Evolutionary conservation across 768 basidiomycete genomes (phyloP), one percentile per base, ranked within the genome.

Genomic region (Suillus bovinus): DNA sequence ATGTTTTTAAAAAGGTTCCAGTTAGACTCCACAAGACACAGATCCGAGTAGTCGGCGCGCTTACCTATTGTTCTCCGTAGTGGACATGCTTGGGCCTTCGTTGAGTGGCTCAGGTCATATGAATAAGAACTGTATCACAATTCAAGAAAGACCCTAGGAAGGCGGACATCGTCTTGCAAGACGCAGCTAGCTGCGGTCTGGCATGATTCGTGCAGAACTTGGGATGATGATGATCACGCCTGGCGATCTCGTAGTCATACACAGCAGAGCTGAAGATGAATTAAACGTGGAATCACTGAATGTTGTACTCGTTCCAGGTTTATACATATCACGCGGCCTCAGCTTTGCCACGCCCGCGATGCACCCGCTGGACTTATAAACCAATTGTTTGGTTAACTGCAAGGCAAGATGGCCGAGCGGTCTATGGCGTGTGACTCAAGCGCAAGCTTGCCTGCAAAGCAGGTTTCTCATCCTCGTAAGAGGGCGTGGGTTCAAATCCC

Each of bases 391-490:
- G 7, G 3, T 0, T 13, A 0, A 9, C 4, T 6, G 1, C 3
- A 47, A 14, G 80, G 80, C 80, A 82, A 81, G 79, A 82, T 83
- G 82, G 82, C 82, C 82, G 82, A 83, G 82, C 79, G 82, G 82
- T 83, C 81, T 76, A 83, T 81, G 82, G 82, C 82, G 82, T 83
- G 82, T 82, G 82, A 83, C 82, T 83, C 81, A 82, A 81, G 81
- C 79, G 73, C 7, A 64, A 65, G 64, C 64, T 65, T 65, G 59
- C 64, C 64, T 65, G 64, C 24, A 33, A 58, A 58, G 41, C 38
- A 58, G 44, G 39, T 39, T 69, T 70, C 68, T 66, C 63, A 69
- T 69, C 67, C 55, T 61, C 52, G 65, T 59, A 63, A 61, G 50
- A 46, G 58, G 61, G 68, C 68, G 59, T 50, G 67, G 68, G 67